These are phyloP conservation scores for Phaseolus lunatus DNA, from an alignment of 306 rosid species.

Conservation along the genomic window DNA sequence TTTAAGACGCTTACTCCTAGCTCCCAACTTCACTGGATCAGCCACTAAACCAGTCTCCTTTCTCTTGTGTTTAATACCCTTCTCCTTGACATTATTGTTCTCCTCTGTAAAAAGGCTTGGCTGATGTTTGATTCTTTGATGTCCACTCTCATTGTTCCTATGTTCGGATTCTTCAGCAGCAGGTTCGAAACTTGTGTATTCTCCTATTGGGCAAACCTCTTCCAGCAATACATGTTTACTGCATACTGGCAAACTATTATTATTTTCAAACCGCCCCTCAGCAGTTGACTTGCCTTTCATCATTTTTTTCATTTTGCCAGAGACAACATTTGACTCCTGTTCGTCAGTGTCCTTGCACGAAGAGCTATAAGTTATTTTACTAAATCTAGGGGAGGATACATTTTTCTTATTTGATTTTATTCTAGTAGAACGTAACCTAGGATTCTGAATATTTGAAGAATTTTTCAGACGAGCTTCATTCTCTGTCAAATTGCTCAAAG, in stretches of 20 bases:
- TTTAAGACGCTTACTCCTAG: slow-evolving; percentile 36
- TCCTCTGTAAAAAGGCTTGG: slow-evolving; percentile 43
- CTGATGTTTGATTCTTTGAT: slow-evolving; percentile 45
- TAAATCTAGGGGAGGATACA: slow-evolving; percentile 51
- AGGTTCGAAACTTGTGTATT: slow-evolving; percentile 31
- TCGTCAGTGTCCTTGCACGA: slow-evolving; percentile 33
- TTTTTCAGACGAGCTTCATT: slow-evolving; percentile 36
- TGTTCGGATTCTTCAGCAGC: slow-evolving; percentile 35
- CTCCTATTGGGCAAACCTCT: slow-evolving; percentile 42
- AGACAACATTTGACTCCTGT: slow-evolving; percentile 48
- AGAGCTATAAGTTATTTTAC: slow-evolving; percentile 45
- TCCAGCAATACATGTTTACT: slow-evolving; percentile 30
- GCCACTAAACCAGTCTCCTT: slow-evolving; percentile 48
- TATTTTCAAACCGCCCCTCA: slow-evolving; percentile 42
- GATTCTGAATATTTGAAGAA: slow-evolving; percentile 36
- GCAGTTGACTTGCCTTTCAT: slow-evolving; percentile 44
- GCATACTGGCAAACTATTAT: slow-evolving; percentile 27
- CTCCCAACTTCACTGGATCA: slow-evolving; percentile 42
- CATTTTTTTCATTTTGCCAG: slow-evolving; percentile 37
- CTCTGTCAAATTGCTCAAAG: slow-evolving; percentile 40
- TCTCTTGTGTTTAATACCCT: slow-evolving; percentile 52
- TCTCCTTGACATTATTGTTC: slow-evolving; percentile 31
- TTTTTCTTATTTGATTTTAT: slow-evolving; percentile 51
- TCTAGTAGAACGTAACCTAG: slow-evolving; percentile 37
- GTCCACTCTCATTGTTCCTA: slow-evolving; percentile 24